Conservation (phyloP, 1,284 basidiomycete genomes). For the Heimioporus retisporus region DNA sequence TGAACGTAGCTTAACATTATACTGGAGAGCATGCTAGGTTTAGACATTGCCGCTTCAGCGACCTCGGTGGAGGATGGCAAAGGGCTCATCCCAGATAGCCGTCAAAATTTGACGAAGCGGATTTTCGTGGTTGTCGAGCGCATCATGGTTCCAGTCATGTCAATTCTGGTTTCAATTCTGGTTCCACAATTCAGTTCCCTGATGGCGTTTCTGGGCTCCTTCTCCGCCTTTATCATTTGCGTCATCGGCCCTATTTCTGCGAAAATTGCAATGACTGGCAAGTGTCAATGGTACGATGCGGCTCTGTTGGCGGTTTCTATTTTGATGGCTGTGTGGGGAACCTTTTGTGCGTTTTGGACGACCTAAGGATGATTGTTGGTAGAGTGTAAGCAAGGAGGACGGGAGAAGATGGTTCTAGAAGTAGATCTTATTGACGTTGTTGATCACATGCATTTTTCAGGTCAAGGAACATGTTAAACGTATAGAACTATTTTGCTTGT, state of each 20-base stretch:
- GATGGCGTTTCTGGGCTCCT: slow-evolving; percentile 93
- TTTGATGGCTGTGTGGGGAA: slow-evolving; percentile 85
- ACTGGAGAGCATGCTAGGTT: slow-evolving; percentile 78
- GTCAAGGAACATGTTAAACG: slow-evolving; percentile 2
- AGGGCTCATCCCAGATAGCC: slow-evolving; percentile 25
- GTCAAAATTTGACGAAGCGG: slow-evolving; percentile 47
- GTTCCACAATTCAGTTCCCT: slow-evolving; percentile 90
- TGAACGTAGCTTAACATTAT: slow-evolving; percentile 77
- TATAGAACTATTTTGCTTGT: slow-evolving; percentile 45
- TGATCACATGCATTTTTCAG: slow-evolving; percentile 12
- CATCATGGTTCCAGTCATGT: slow-evolving; percentile 64
- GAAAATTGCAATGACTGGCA: slow-evolving; percentile 66
- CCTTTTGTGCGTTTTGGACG: slow-evolving; percentile 71
- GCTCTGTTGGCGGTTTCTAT: slow-evolving; percentile 65
- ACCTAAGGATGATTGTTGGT: slow-evolving; percentile 25
- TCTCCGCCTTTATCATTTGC: slow-evolving; percentile 87
- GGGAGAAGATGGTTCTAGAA: not conserved
- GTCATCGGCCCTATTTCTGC: slow-evolving; percentile 83
- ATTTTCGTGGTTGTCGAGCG: slow-evolving; percentile 68
- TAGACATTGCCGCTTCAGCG: slow-evolving; percentile 57
- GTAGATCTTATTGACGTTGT: not conserved
- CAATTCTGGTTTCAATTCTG: slow-evolving; percentile 79
- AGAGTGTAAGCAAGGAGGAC: not conserved
- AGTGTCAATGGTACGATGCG: slow-evolving; percentile 62
- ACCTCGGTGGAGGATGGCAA: slow-evolving; percentile 51